Conservation (phyloP, 306 rosid genomes). For the Ziziphus jujuba region DNA sequence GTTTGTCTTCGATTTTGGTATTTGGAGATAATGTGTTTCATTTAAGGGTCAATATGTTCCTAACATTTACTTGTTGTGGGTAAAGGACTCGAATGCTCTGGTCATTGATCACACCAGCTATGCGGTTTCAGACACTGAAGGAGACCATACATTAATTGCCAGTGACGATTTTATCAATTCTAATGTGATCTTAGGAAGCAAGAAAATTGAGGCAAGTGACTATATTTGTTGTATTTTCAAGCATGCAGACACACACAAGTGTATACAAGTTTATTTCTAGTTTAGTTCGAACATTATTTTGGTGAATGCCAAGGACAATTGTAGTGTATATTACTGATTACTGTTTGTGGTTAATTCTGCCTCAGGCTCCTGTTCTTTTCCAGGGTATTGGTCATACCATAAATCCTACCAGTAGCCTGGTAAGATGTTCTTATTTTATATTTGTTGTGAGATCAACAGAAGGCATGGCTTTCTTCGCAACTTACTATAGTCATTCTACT, state of each 20-base stretch:
- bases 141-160: slow-evolving; percentile 91
- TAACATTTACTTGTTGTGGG: not conserved
- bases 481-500: slow-evolving; percentile 16
- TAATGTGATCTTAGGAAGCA: slow-evolving; percentile 75
- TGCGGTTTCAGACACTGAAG: slow-evolving; percentile 73
- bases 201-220: slow-evolving; percentile 69
- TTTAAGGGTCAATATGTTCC: not conserved
- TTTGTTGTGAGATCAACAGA: slow-evolving; percentile 9
- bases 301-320: slow-evolving; percentile 4
- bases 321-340: slow-evolving; percentile 25
- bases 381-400: slow-evolving; percentile 91
- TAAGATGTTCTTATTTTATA: slow-evolving; percentile 37
- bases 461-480: not conserved
- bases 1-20: not conserved
- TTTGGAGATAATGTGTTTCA: not conserved
- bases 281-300: not conserved
- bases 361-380: slow-evolving; percentile 96
- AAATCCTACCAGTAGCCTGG: slow-evolving; percentile 85
- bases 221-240: not conserved
- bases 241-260: not conserved
- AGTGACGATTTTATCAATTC: slow-evolving; percentile 73
- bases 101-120: slow-evolving; percentile 88
- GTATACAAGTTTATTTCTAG: not conserved
- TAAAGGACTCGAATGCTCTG: slow-evolving; percentile 66
- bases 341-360: slow-evolving; percentile 26